phyloP scores from a whole-genome alignment of 495 filamentous ascomycete genomes.

The Penicillium turbatum region DNA sequence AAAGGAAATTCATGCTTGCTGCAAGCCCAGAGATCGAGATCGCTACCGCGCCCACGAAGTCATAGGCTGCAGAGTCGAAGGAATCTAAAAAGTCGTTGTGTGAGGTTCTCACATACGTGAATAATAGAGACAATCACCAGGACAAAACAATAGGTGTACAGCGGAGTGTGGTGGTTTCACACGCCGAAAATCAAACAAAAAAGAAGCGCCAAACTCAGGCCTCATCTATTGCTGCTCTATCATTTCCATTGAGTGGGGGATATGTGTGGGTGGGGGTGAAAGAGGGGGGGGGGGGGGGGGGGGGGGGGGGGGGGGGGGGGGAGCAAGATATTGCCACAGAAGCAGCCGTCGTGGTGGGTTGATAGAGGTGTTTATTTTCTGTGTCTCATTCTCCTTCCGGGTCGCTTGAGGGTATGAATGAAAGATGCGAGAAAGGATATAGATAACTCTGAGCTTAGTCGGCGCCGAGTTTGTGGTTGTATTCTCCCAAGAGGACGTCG shows the following conservation, averaged over 20 bases:
- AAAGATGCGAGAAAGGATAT: not conserved
- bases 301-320: not conserved
- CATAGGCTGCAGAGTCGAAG: not conserved
- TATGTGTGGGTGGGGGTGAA: not conserved
- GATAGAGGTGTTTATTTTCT: slow-evolving; percentile 2
- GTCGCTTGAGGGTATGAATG: slow-evolving; percentile 4
- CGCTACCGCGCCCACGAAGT: not conserved
- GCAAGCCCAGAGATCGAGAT: not conserved
- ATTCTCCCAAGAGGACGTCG: slow-evolving; percentile 52
- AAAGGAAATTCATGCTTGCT: slow-evolving; percentile 1
- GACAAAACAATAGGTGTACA: slow-evolving; percentile 6
- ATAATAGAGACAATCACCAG: not conserved
- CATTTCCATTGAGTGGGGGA: not conserved
- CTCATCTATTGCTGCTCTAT: slow-evolving; percentile 4
- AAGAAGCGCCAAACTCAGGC: not conserved
- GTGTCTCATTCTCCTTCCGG: slow-evolving; percentile 22
- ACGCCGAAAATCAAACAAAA: not conserved
- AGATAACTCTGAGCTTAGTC: slow-evolving; percentile 31
- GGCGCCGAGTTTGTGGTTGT: slow-evolving; percentile 47
- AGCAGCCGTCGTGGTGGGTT: not conserved
- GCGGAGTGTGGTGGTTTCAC: not conserved
- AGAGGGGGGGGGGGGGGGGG: not conserved
- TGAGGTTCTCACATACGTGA: not conserved
- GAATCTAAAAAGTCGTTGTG: not conserved
- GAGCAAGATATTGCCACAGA: not conserved